Base-by-base conservation (phyloP, 2,329 filamentous ascomycete species). In the Parasarocladium wereldwijsianum region DNA sequence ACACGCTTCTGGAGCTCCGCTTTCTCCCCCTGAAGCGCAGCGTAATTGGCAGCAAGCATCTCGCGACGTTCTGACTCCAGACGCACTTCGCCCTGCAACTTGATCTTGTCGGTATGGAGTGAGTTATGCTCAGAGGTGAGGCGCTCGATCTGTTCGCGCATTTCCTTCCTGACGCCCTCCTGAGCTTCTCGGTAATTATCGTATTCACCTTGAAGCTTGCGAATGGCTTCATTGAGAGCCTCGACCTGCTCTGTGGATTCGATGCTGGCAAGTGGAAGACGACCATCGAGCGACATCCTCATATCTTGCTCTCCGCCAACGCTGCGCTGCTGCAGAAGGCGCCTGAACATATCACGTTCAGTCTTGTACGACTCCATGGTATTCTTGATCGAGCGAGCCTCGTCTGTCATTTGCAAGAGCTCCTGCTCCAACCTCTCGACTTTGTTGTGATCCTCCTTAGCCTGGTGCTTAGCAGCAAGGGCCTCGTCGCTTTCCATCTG, bases 311-410 rank as follows among this genome's bases (percentile, higher is more conserved):
- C 60, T 9, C 58, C 63, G 49, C 69, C 47, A 46, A 67, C 45
- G 46, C 63, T 49, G 56, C 75, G 52, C 37, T 90, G 81, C 40
- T 87, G 81, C 17, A 94, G 69, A 62, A 96, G 86, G 31, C 86
- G 84, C 14, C 87, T 76, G 75, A 94, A 96, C 72, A 94, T 94
- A 49, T 98, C 87, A 37, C 90, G 77, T 57, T 98, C 90, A 43
- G 85, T 83, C 49, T 90, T 84, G 51, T 93, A 93, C 50, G 83
- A 93, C 58, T 93, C 83, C 38, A 85, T 81, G 34, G 86, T 82
- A 17, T 79, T 74, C 24, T 79, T 73, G 40, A 93, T 76, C 9
- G 80, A 80, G 40, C 77, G 72, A 31, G 93, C 72, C 48, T 94
- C 85, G 39, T 94, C 87, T 34, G 83, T 75, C 51, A 87, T 51